Percentiles rank a stretch among this genome's conserved stretches.
Conservation (phyloP, 352 stramenopile genomes). For the Globisporangium ultimum region DNA sequence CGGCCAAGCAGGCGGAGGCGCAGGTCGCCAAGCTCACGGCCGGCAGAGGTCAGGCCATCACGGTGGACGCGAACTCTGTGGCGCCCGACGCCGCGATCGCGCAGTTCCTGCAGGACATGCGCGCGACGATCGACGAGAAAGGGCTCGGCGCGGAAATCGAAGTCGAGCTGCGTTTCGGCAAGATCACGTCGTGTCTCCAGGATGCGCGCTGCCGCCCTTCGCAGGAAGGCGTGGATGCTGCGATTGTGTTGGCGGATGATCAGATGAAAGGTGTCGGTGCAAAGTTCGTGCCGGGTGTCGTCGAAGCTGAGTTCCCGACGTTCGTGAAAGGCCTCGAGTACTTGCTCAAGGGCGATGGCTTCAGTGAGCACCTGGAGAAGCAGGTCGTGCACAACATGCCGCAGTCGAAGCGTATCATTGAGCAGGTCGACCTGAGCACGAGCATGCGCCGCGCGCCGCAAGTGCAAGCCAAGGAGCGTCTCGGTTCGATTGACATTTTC, state of each 20-base stretch:
- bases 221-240: conserved; percentile 65
- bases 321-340: conserved; percentile 66
- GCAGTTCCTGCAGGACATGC: conserved; percentile 80
- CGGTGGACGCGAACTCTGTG: conserved; percentile 58
- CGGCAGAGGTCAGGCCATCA: conserved; percentile 64
- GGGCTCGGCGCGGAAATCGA: conserved; percentile 76
- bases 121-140: conserved; percentile 70
- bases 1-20: conserved; percentile 69
- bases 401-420: conserved; percentile 73
- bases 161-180: conserved; percentile 80
- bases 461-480: conserved; percentile 78
- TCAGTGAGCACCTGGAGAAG: conserved; percentile 73
- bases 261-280: conserved; percentile 78
- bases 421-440: conserved; percentile 65
- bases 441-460: conserved; percentile 40
- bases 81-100: conserved; percentile 78
- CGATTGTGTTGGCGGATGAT: conserved; percentile 63
- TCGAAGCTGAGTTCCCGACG: conserved; percentile 60
- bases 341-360: conserved; percentile 69
- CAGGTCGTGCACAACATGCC: conserved; percentile 76
- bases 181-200: conserved; percentile 75
- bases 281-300: conserved; percentile 78
- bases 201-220: conserved; percentile 71
- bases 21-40: conserved; percentile 72
- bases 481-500: conserved; percentile 85